phyloP scores from a whole-genome alignment of 768 basidiomycete species.

The Lactarius pseudohatsudake region DNA sequence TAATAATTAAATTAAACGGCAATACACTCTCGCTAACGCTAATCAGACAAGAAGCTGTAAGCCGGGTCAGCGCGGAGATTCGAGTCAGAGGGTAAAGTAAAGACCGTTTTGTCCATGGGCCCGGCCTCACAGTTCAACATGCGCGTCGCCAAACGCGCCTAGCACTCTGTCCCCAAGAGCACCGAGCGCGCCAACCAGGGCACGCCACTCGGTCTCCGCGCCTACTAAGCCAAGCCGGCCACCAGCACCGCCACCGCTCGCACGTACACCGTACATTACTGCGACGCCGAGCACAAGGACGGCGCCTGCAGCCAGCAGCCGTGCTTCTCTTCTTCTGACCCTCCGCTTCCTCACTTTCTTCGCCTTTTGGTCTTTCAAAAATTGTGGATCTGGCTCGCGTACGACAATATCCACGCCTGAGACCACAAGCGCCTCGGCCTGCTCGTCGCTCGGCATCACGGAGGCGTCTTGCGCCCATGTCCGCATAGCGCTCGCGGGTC shows the following conservation, averaged over 20 bases:
- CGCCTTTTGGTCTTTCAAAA: conserved; percentile 25
- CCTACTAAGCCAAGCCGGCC: neutral
- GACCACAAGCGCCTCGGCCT: conserved; percentile 60
- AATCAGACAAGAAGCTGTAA: neutral
- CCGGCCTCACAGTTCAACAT: conserved; percentile 9
- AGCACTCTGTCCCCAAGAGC: conserved; percentile 23
- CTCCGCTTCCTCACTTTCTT: conserved; percentile 18
- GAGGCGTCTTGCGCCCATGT: conserved; percentile 62
- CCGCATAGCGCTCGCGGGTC: conserved; percentile 71
- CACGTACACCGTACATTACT: conserved; percentile 48
- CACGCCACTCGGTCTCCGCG: conserved; percentile 2
- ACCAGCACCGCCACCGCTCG: conserved; percentile 14
- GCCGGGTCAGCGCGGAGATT: no score
- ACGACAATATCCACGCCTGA: conserved; percentile 58
- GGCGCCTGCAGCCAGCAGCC: conserved; percentile 56
- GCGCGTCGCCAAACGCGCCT: conserved; percentile 10
- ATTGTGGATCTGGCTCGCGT: conserved; percentile 41
- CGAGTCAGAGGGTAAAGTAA: neutral
- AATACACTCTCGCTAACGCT: neutral
- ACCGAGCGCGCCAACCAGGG: conserved; percentile 13
- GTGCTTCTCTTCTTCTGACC: conserved; percentile 29
- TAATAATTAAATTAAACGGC: neutral
- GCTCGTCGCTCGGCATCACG: conserved; percentile 50
- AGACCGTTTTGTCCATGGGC: neutral
- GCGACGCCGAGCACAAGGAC: conserved; percentile 70